Base-by-base conservation (phyloP, 2,329 filamentous ascomycete genomes). In the Fusarium veterinarium region DNA sequence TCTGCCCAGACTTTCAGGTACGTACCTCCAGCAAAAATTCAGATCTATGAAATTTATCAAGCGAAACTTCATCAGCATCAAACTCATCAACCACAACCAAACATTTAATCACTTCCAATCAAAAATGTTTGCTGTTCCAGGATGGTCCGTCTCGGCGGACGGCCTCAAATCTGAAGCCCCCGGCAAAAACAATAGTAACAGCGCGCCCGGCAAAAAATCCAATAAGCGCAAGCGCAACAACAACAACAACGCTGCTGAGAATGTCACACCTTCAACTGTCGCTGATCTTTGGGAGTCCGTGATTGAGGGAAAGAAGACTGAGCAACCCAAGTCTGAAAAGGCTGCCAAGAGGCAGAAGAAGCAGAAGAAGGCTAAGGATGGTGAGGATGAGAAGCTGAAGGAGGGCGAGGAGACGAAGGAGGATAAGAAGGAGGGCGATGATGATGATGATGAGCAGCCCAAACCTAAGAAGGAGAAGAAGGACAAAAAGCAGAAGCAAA, bases 111-210 rank as follows among this genome's bases (percentile, higher is more conserved):
- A 28, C 33, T 61, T 28, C 23, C 58, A 35, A 40, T 63, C 58
- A 59, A 73, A 75, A 63, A 95, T 98, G 95, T 98, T 98, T 82
- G 92, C 95, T 14, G 95, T 98, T 35, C 93, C 93, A 78, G 96
- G 96, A 75, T 98, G 95, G 95, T 94, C 94, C 42, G 87, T 98
- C 40, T 90, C 93, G 62, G 88, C 91, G 69, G 89, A 91, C 74
- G 85, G 84, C 58, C 89, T 97, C 72, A 94, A 94, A 82, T 83
- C 90, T 35, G 94, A 97, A 82, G 88, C 85, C 69, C 67, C 74
- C 16, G 69, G 81, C 55, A 74, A 80, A 13, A 78, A 76, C 51
- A 51, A 35, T 14, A 35, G n/a, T 10, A 76, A 76, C 37, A 80
- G 79, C 30, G 75, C 78, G 28, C 76, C 82, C 5, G 78, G 83